Conservation (phyloP, 2,329 filamentous ascomycete species). For the Fusarium sp. region DNA sequence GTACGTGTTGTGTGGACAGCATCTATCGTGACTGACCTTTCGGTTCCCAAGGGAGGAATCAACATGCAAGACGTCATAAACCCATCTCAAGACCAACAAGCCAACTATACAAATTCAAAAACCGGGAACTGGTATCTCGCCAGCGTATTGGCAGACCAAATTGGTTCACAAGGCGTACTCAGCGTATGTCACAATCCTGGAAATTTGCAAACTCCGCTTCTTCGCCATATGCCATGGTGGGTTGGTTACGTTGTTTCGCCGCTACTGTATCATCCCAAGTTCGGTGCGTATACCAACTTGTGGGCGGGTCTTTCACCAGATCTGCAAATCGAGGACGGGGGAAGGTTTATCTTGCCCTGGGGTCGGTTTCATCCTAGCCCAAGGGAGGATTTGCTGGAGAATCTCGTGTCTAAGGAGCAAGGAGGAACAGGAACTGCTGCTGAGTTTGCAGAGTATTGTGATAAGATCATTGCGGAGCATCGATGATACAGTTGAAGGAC, state of each 20-base stretch:
- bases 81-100: conserved; percentile 1
- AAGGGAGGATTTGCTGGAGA: conserved; percentile 12
- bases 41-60: conserved; percentile 17
- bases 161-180: conserved; percentile 12
- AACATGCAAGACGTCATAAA: conserved; percentile 10
- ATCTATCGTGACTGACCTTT: conserved; percentile 27
- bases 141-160: conserved; percentile 6
- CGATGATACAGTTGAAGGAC: background rate
- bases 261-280: conserved; percentile 22
- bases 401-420: conserved; percentile 14
- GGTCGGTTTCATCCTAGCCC: conserved; percentile 20
- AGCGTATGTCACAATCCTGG: conserved; percentile 30
- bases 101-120: conserved; percentile 33
- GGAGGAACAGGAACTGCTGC: conserved; percentile 21
- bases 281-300: conserved; percentile 21
- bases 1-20: conserved; percentile 34
- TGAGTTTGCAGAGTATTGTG: conserved; percentile 26
- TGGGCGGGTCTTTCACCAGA: conserved; percentile 17
- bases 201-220: conserved; percentile 23
- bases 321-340: conserved; percentile 24
- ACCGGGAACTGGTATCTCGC: conserved; percentile 34
- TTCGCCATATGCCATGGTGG: conserved; percentile 22
- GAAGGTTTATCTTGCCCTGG: conserved; percentile 24
- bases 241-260: conserved; percentile 7
- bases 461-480: conserved; percentile 10